Evolutionary conservation across 495 filamentous ascomycete species (phyloP).

Genomic region (Trichoderma erinaceum): DNA sequence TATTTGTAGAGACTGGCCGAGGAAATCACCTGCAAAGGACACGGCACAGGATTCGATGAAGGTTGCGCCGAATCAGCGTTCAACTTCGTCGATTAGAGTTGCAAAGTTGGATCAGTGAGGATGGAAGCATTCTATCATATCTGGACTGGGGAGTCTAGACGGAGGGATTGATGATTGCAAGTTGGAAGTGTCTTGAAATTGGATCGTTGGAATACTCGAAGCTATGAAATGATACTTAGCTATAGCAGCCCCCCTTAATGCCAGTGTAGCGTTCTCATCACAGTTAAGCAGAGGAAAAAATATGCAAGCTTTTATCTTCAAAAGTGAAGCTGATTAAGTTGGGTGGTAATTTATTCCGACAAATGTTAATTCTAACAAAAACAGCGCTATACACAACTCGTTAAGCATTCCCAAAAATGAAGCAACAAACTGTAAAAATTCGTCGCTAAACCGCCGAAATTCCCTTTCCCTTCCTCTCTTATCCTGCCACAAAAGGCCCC

Average conservation of each 20-base stretch:
- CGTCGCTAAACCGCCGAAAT: background rate
- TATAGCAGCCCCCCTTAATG: too few relatives aligned
- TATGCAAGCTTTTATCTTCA: background rate
- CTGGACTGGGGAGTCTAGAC: too few relatives aligned
- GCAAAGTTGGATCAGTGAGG: background rate
- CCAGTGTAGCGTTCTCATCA: too few relatives aligned
- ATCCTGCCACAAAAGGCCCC: background rate
- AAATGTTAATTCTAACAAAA: background rate
- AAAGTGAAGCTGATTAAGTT: background rate
- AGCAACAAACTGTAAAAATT: background rate
- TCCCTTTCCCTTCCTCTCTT: background rate
- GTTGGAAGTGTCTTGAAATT: too few relatives aligned
- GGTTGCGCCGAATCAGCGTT: background rate
- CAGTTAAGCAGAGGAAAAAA: too few relatives aligned
- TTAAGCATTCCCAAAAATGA: background rate
- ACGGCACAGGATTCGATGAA: conserved; percentile 18
- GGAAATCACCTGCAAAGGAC: conserved; percentile 44
- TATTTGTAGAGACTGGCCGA: conserved; percentile 84
- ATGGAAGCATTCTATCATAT: too few relatives aligned
- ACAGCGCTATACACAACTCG: background rate
- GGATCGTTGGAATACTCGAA: too few relatives aligned
- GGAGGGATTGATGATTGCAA: background rate
- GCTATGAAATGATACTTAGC: too few relatives aligned
- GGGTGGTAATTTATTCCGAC: background rate
- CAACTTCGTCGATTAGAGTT: background rate